Base-by-base conservation (phyloP, 2,329 filamentous ascomycete genomes). In the Colletotrichum sansevieriae region DNA sequence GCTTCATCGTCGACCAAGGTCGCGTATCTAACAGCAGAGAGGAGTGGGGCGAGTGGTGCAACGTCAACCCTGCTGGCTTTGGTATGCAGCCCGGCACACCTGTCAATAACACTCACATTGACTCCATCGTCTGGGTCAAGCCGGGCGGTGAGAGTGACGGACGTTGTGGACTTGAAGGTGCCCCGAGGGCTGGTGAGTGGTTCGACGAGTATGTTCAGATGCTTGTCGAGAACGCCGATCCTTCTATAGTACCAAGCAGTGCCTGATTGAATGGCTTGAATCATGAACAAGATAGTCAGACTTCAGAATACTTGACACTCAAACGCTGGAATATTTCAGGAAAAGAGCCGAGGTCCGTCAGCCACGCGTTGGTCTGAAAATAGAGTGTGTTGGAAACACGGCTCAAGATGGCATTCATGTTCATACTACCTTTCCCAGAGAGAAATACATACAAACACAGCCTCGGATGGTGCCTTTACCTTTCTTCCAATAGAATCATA, bases 1-100 rank as follows among this genome's bases (percentile, higher is more conserved):
- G 78, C 65, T 83, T 83, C 77, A 83, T 84, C 73, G 75, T 83
- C 72, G 82, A 83, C 71, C 80, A 82, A 72, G 81, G 82, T 51
- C 80, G 82, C 20, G 78, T 81, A 3, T 78, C 77, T 1, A 80
- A 78, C n/a, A 76, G 76, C 9, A 75, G 81, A 5, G 64, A 74
- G 59, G 76, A 77, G 47, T 82, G 81, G 79, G 80, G 81, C 8
- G 80, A 82, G 60, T 83, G 82, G 82, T 83, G 82, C 73, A 83
- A 83, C 64, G 77, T 82, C 57, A 70, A 71, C n/a, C 76, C 75
- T 6, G 76, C 81, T 4, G 81, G 81, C 1, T 83, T 81, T 49
- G 82, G 82, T 10, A 74, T 74, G 9, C 66, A 68, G 12, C 80
- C 81, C 0, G 77, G 77, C 18, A 80, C 79, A 8, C 72, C 74